These are phyloP conservation scores for Globisporangium echinulatum DNA, from an alignment of 352 stramenopile genomes.

Conservation along the genomic window DNA sequence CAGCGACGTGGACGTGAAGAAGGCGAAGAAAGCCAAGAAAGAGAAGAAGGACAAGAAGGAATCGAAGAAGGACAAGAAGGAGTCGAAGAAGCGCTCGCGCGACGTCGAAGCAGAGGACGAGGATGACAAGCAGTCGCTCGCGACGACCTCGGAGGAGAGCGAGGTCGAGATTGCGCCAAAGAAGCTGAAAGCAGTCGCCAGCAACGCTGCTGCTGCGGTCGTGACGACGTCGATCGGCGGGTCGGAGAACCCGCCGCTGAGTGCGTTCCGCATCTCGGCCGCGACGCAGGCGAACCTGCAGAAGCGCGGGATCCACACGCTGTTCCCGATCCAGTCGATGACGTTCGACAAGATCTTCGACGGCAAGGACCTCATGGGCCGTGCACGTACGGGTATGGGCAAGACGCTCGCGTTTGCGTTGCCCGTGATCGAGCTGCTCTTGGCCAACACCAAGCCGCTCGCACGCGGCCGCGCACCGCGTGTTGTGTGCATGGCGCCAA, in stretches of 20 bases:
- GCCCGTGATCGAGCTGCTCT: constrained; percentile 90
- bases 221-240: constrained; percentile 31
- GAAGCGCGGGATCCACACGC: constrained; percentile 73
- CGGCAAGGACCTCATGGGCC: constrained; percentile 96
- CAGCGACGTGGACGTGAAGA: constrained; percentile 13
- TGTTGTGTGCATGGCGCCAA: constrained; percentile 97
- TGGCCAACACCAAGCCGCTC: constrained; percentile 77
- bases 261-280: constrained; percentile 60
- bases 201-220: not conserved
- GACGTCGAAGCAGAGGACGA: constrained; percentile 27
- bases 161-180: constrained; percentile 35
- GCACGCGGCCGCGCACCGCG: constrained; percentile 68
- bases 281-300: constrained; percentile 57
- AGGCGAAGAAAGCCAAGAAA: constrained; percentile 45
- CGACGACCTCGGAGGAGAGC: constrained; percentile 46
- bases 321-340: constrained; percentile 92
- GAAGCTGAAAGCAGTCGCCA: constrained; percentile 18
- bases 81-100: constrained; percentile 63
- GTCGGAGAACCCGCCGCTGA: constrained; percentile 61
- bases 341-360: constrained; percentile 94
- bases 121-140: constrained; percentile 18
- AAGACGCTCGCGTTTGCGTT: constrained; percentile 99
- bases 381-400: constrained; percentile 95
- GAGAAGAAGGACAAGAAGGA: constrained; percentile 57
- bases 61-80: constrained; percentile 64